Percentiles rank a stretch among this genome's conserved stretches.
phyloP scores from a whole-genome alignment of 2,329 filamentous ascomycete genomes.

The Myriosclerotinia duriaeana region DNA sequence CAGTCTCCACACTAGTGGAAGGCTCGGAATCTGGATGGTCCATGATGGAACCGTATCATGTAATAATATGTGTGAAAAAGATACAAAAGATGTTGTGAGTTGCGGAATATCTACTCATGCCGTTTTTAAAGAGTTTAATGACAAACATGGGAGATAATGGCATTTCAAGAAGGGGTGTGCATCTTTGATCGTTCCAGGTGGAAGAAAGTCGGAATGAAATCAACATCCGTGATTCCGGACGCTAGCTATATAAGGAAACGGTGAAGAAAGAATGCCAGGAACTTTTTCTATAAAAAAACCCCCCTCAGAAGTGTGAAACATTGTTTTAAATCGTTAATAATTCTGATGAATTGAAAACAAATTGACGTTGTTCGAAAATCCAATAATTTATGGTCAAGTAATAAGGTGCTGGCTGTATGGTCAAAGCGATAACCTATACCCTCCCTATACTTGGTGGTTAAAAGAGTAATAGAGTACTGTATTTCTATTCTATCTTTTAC shows the following conservation, averaged over 20 bases:
- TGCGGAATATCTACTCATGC: neutral
- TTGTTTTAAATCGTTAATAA: neutral
- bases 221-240: slow-evolving; percentile 12
- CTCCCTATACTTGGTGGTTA: no score
- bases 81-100: neutral
- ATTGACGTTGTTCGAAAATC: no score
- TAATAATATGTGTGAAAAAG: no score
- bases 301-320: neutral
- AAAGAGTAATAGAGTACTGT: neutral
- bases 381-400: no score
- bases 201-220: slow-evolving; percentile 6
- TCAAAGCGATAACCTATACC: neutral
- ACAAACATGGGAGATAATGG: neutral
- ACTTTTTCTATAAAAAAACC: neutral
- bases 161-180: neutral
- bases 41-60: no score
- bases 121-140: neutral
- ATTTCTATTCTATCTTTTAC: slow-evolving; percentile 1
- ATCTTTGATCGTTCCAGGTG: slow-evolving; percentile 10
- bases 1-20: neutral
- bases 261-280: neutral
- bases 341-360: no score
- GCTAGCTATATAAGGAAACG: slow-evolving; percentile 2
- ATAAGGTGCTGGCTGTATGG: no score
- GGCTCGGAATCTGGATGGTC: neutral